Evolutionary conservation across 768 basidiomycete genomes (phyloP), one percentile per base, ranked within the genome.

Genomic region (Coprinellus aureogranulatus): DNA sequence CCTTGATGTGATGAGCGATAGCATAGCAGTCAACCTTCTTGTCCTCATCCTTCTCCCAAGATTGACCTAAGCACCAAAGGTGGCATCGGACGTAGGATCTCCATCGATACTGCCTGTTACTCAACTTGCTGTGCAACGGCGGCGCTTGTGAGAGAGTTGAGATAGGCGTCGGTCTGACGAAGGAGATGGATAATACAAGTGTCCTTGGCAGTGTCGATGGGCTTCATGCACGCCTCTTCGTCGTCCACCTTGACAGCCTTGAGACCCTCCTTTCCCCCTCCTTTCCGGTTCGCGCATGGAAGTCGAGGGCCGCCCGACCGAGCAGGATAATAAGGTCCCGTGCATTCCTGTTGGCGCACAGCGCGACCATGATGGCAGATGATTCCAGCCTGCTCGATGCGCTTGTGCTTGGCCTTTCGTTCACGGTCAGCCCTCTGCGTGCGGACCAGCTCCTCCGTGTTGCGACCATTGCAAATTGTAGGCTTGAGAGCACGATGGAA

Each of bases 221-320:
- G 89, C 69, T 94, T 94, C 85, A 98, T 89, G 73, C 98, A 99
- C n/a, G 93, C 95, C 74, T 98, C 96, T 77, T 99, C 97, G 76
- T 99, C 96, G 68, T 98, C 95, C 27, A 90, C 90, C 75, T 96
- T 94, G 64, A 98, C 86, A 8, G 96, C 97, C 77, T 91, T 93
- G 61, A 99, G 77, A 91, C 95, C 94, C 72, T 98, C 97, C 77
- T 98, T 98, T 46, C 90, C 87, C 98, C 97, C 73, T 98, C 96
- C 78, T 93, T 95, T 77, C 98, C 97, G 1, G 94, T 94, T 61
- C 87, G 85, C 16, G 77, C 78, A 70, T 99, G 97, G 80, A 95
- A 92, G 57, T 76, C 84, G 62, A 90, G 74, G 6, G 98, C 89
- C 1, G 89, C 81, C 60, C 86, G 85, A 50, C 92, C 89, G 22